These are phyloP conservation scores for Psilocybe mexicana DNA, from an alignment of 1,284 basidiomycete genomes.

Conservation along the genomic window DNA sequence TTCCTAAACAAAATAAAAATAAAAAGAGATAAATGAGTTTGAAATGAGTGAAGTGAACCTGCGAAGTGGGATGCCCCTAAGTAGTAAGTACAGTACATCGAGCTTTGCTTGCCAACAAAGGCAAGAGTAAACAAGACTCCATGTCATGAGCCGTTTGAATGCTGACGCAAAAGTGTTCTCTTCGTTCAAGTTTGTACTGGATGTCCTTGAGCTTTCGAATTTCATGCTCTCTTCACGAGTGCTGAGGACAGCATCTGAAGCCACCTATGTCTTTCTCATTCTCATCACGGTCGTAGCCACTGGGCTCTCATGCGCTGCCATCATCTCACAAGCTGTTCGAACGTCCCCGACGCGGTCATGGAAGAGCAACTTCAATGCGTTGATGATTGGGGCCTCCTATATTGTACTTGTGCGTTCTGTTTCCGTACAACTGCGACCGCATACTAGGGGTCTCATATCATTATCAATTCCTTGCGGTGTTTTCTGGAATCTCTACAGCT, in stretches of 20 bases:
- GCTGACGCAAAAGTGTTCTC: background rate
- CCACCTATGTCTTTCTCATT: conserved; percentile 53
- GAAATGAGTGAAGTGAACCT: too few relatives aligned
- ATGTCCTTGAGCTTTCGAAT: background rate
- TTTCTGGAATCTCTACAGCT: conserved; percentile 35
- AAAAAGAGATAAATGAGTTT: background rate
- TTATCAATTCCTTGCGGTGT: background rate
- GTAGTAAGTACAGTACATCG: too few relatives aligned
- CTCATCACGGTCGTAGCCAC: conserved; percentile 55
- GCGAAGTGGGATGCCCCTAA: too few relatives aligned
- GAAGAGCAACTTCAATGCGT: conserved; percentile 61
- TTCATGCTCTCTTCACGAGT: conserved; percentile 32
- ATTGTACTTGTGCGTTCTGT: conserved; percentile 54
- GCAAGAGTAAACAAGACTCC: background rate
- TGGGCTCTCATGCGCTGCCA: conserved; percentile 59
- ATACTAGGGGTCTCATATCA: background rate
- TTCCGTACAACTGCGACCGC: background rate
- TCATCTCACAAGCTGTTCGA: conserved; percentile 70
- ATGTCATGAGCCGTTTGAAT: background rate
- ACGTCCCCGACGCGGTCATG: conserved; percentile 53
- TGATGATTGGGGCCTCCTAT: conserved; percentile 67
- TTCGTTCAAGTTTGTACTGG: background rate
- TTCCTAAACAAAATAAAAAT: background rate
- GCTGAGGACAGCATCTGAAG: conserved; percentile 39
- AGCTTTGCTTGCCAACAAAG: background rate